Evolutionary conservation across 2,329 filamentous ascomycete species (phyloP).

Genomic region (Arthrinium puccinioides): DNA sequence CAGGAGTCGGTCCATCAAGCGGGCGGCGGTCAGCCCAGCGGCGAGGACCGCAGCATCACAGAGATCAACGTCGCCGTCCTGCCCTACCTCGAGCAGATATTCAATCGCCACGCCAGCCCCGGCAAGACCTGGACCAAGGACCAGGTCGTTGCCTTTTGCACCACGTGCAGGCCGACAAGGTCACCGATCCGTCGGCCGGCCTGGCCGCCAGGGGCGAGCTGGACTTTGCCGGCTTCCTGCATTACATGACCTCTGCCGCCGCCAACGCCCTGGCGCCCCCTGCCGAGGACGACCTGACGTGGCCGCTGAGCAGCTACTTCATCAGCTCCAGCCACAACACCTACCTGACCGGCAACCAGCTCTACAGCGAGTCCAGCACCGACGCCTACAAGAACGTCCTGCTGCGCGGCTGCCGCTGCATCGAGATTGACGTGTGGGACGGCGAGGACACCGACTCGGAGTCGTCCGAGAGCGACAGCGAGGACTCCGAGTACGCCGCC

Average conservation of each 20-base stretch:
- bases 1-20: constrained; percentile 24
- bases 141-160: constrained; percentile 35
- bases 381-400: constrained; percentile 82
- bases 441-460: constrained; percentile 66
- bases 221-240: constrained; percentile 41
- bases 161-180: constrained; percentile 35
- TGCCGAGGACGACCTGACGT: constrained; percentile 50
- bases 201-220: constrained; percentile 27
- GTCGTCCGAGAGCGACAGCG: constrained; percentile 52
- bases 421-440: constrained; percentile 95
- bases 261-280: constrained; percentile 34
- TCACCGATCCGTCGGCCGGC: constrained; percentile 19
- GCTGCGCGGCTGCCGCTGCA: constrained; percentile 77
- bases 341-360: constrained; percentile 82
- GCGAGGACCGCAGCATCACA: constrained; percentile 30
- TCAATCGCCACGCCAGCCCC: constrained; percentile 30
- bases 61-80: constrained; percentile 32
- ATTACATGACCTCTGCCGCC: constrained; percentile 48
- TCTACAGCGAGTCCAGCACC: constrained; percentile 78
- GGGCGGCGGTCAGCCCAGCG: constrained; percentile 37
- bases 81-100: constrained; percentile 35
- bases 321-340: constrained; percentile 95
- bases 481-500: constrained; percentile 40
- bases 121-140: constrained; percentile 36
- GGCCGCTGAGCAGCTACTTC: constrained; percentile 83